Evolutionary conservation across 345 rosid species (phyloP).

Genomic region (Raphanus raphanistrum): DNA sequence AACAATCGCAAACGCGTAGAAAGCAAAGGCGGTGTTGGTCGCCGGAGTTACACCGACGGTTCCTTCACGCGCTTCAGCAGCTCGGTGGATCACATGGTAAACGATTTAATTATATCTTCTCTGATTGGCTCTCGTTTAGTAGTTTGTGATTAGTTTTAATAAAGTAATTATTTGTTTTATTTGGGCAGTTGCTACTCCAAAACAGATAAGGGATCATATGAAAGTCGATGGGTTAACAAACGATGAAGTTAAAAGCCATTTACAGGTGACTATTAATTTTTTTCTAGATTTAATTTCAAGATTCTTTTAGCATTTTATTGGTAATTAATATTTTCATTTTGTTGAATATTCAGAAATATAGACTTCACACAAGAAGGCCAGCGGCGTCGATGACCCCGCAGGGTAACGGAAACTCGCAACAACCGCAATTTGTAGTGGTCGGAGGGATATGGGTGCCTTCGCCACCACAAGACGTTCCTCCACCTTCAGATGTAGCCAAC

Average conservation of each 20-base stretch:
- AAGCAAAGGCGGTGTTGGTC: constrained; percentile 96
- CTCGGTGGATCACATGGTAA: constrained; percentile 93
- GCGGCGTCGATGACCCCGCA: constrained; percentile 43
- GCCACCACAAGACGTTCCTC: constrained; percentile 59
- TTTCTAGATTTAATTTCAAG: neutral
- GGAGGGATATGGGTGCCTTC: constrained; percentile 86
- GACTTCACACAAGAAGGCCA: constrained; percentile 86
- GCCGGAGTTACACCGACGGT: constrained; percentile 85
- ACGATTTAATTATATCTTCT: neutral
- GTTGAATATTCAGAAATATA: constrained; percentile 64
- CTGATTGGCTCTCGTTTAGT: constrained; percentile 24
- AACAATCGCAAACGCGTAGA: constrained; percentile 44
- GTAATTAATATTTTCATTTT: neutral
- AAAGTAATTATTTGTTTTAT: neutral
- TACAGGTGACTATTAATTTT: constrained; percentile 56
- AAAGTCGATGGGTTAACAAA: constrained; percentile 93
- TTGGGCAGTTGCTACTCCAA: constrained; percentile 80
- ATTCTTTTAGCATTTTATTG: neutral
- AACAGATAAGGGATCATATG: constrained; percentile 94
- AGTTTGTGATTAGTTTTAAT: neutral
- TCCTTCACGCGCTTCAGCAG: constrained; percentile 82
- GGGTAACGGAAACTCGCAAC: constrained; percentile 47
- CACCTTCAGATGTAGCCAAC: constrained; percentile 38
- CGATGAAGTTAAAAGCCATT: constrained; percentile 98
- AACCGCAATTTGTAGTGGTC: constrained; percentile 82